Evolutionary conservation across 108 stramenopile species (phyloP), one percentile per base, ranked within the genome.

Genomic region (Stephanodiscus triporus): DNA sequence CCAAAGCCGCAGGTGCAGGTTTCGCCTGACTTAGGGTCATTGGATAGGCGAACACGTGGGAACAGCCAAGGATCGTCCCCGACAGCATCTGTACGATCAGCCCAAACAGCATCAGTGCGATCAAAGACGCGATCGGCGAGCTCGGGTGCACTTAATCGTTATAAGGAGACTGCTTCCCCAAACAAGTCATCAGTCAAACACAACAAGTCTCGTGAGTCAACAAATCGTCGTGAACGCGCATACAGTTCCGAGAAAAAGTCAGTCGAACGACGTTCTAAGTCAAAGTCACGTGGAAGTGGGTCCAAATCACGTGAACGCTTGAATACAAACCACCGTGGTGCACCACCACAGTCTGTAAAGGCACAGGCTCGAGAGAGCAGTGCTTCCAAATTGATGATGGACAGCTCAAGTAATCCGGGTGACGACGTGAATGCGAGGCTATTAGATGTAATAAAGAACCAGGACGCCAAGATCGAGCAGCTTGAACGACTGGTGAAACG

Each of bases 381-480:
- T 38, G 37, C 32, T 23, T 19, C 19, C 60, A 23, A 37, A 61
- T 61, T 36, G 37, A 37, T 61, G 30, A 27, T 30, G n/a, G 29
- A 57, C 56, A 57, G 30, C 19, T 23, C 71, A 6, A 60, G 58
- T n/a, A n/a, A n/a, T n/a, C n/a, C n/a, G n/a, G n/a, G n/a, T 16
- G 68, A 26, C 11, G 79, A 81, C 59, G 68, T 68, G 8, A 81
- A 81, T 73, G 80, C 80, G 26, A 68, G 73, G 50, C 60, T 81
- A 54, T 43, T 81, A 54, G 73, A 81, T 63, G 80, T 81, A 17
- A 81, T 81, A 30, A 81, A 74, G 58, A 64, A 70, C 29, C 80
- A 81, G 66, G 80, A 81, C 53, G 80, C 72, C 19, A 81, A 81
- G 64, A 81, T 81, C 54, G 80, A 73, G 58, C 45, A 66, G 19